These are phyloP conservation scores for Mariannaea sp. DNA, from an alignment of 2,329 filamentous ascomycete species.

Conservation along the genomic window DNA sequence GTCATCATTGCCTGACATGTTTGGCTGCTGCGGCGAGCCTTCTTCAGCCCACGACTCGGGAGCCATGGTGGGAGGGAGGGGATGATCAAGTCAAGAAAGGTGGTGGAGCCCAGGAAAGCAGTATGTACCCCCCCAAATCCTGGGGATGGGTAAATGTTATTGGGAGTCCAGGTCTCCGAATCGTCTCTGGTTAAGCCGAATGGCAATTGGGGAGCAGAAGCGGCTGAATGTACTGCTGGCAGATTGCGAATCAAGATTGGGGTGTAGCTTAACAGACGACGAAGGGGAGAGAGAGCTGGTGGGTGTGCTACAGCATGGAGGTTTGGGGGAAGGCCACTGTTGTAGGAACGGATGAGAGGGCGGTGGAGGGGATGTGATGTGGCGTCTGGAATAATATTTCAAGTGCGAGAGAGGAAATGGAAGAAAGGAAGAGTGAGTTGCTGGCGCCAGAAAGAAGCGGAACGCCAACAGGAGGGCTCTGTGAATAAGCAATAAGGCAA, in stretches of 20 bases:
- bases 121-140: conserved; percentile 31
- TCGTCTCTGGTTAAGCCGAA: conserved; percentile 9
- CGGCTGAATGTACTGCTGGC: not conserved
- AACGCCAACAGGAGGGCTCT: not conserved
- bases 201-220: not conserved
- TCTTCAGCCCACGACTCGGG: conserved; percentile 42
- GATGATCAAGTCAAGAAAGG: conserved; percentile 21
- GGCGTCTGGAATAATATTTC: conserved; percentile 7
- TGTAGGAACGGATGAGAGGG: conserved; percentile 8
- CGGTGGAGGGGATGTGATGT: conserved; percentile 6
- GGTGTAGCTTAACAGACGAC: too few species aligned
- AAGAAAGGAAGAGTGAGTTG: conserved; percentile 5
- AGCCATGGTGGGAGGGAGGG: conserved; percentile 33
- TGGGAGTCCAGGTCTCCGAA: conserved; percentile 13
- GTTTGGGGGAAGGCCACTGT: too few species aligned
- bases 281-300: conserved; percentile 2
- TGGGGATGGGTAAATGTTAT: conserved; percentile 24
- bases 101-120: conserved; percentile 31
- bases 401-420: conserved; percentile 3
- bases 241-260: too few species aligned
- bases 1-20: conserved; percentile 35
- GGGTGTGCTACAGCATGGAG: not conserved
- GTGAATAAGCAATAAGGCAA: conserved; percentile 1
- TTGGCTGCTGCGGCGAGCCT: conserved; percentile 38
- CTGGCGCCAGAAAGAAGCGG: not conserved